Base-by-base conservation (phyloP, 2,329 filamentous ascomycete species). In the Tympanopsis confertula region DNA sequence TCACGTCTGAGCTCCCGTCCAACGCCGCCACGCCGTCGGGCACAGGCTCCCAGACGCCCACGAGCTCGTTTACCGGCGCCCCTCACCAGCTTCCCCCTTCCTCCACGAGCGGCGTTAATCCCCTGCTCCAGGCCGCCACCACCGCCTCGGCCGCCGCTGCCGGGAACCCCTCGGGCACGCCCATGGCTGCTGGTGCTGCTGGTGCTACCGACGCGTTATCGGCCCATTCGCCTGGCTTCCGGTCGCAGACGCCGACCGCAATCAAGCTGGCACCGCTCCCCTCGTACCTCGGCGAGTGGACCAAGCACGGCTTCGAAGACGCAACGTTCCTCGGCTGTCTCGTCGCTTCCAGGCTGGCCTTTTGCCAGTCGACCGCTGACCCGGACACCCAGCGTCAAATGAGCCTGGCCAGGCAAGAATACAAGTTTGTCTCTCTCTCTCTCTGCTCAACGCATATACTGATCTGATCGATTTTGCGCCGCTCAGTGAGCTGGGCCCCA, bases 1-100 rank as follows among this genome's bases (percentile, higher is more conserved):
- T 96, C 68, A 94, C 88, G 24, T 94, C 87, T 17, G 91, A 98
- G 59, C 78, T 96, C 26, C 91, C 91, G 5, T 95, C 87, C 5
- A 89, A 91, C 60, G 75, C 95, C 54, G 87, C 85, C 20, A 96
- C 91, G 0, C 91, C 91, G 1, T 73, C 82, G 10, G 88, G 86
- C 15, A 96, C 89, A 1, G 89, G 89, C 22, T 78, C 87, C 13
- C 91, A 94, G 58, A 96, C 89, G 1, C 93, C 91, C 1, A 86
- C 85, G 2, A 71, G 65, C 48, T 72, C 63, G 45, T 72, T 65
- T 55, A 66, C 56, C 52, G 78, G 52, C 43, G 68, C 58, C 37
- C 66, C 69, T 39, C 68, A 69, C 55, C 71, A 77, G 61, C 65
- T 75, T 45, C 66, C 60, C 40, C 60, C 44, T 5, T 60, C 67